Evolutionary conservation across 2,329 filamentous ascomycete species (phyloP).

Genomic region (Aspergillus amoenus): DNA sequence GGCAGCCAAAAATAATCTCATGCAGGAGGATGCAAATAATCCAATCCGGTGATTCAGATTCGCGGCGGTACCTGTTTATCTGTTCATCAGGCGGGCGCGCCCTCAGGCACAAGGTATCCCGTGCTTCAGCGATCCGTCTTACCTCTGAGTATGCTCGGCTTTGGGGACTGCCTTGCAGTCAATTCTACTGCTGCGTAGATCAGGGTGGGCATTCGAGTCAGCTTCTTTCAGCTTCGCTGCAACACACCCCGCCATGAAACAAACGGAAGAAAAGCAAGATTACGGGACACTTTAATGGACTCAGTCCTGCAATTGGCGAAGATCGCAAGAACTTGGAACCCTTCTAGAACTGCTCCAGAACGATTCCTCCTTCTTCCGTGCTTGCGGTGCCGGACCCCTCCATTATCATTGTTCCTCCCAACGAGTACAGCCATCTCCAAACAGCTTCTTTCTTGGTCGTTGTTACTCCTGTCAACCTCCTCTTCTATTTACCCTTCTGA

Average conservation of each 20-base stretch:
- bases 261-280: slow-evolving; percentile 4
- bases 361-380: background rate
- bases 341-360: slow-evolving; percentile 13
- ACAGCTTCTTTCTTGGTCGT: background rate
- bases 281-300: background rate
- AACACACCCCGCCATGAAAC: background rate
- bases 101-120: background rate
- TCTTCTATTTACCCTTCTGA: background rate
- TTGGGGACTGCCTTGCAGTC: background rate
- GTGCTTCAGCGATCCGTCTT: too few relatives aligned
- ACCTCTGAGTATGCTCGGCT: too few relatives aligned
- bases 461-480: background rate
- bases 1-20: background rate
- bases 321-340: background rate
- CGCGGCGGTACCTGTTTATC: background rate
- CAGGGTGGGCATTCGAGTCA: background rate
- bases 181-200: background rate
- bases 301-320: slow-evolving; percentile 1
- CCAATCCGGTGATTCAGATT: too few relatives aligned
- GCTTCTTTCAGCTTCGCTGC: background rate
- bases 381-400: background rate
- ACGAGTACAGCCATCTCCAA: background rate
- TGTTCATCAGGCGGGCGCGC: background rate
- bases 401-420: background rate
- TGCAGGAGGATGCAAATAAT: background rate